A percentile compares a stretch with the other conserved stretches of the same genome.
phyloP scores from a whole-genome alignment of 768 basidiomycete genomes.

The Stropharia rugosoannulata region DNA sequence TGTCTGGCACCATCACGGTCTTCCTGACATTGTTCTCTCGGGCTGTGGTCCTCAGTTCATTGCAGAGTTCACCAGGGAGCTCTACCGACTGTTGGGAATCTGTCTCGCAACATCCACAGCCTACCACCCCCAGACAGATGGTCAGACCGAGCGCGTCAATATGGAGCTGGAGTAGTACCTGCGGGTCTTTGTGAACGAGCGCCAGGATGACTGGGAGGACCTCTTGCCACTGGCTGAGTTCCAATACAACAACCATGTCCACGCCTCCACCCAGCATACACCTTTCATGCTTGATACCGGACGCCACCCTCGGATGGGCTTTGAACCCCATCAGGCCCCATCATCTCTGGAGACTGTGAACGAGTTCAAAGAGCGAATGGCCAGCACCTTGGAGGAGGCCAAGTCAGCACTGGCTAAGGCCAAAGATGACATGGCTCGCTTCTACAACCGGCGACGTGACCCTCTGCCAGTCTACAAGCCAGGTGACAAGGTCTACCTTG shows the following conservation, averaged over 20 bases:
- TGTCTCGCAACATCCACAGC: constrained; percentile 26
- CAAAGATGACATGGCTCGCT: constrained; percentile 13
- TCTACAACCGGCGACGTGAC: not conserved
- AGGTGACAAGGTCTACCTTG: constrained; percentile 16
- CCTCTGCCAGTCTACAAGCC: not conserved
- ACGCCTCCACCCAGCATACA: constrained; percentile 15
- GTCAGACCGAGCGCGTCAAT: not conserved
- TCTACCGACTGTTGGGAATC: constrained; percentile 15
- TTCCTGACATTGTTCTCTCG: constrained; percentile 16
- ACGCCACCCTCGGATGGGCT: constrained; percentile 19
- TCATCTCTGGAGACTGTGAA: constrained; percentile 13
- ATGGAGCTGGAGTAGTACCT: not conserved
- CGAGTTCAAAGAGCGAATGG: constrained; percentile 14
- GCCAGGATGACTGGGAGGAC: no score
- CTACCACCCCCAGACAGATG: not conserved
- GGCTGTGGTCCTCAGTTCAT: constrained; percentile 21
- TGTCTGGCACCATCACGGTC: constrained; percentile 15
- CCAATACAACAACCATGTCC: not conserved
- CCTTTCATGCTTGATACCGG: constrained; percentile 31
- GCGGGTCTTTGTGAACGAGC: no score
- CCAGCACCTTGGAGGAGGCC: not conserved
- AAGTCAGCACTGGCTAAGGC: constrained; percentile 15
- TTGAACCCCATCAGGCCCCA: constrained; percentile 6
- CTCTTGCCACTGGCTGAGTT: no score
- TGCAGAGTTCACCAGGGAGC: constrained; percentile 15